A percentile compares a stretch with the other conserved stretches of the same genome.
These are phyloP conservation scores for Vanilla planifolia DNA, from an alignment of 106 monocot genomes.

Conservation along the genomic window DNA sequence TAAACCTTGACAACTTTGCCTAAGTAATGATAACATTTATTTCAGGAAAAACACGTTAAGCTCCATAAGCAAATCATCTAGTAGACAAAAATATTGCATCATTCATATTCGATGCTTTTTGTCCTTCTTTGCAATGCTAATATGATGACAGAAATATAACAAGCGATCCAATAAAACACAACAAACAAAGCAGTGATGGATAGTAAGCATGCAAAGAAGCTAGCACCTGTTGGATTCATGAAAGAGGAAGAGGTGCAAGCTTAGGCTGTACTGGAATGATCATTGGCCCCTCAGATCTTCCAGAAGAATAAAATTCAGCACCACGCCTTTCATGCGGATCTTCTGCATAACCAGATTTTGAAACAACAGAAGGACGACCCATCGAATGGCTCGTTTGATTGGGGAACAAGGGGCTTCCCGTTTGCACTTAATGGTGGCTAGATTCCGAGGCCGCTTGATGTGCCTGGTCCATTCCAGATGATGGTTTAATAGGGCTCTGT, in stretches of 20 bases:
- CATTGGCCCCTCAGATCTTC: conserved; percentile 21
- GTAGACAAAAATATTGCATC: too few relatives aligned
- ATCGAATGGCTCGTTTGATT: conserved; percentile 23
- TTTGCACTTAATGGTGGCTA: conserved; percentile 13
- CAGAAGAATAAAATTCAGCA: conserved; percentile 20
- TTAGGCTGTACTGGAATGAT: conserved; percentile 30
- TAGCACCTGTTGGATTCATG: conserved; percentile 21
- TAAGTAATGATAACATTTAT: too few relatives aligned
- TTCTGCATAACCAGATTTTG: conserved; percentile 18
- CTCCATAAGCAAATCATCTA: too few relatives aligned
- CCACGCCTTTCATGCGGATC: conserved; percentile 16
- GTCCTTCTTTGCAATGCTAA: too few relatives aligned
- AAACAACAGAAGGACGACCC: conserved; percentile 21
- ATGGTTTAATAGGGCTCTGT: conserved; percentile 12
- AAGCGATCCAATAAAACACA: too few relatives aligned
- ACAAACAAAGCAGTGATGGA: too few relatives aligned
- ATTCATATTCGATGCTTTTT: too few relatives aligned
- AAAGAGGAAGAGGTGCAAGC: conserved; percentile 39
- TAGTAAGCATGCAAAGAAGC: too few relatives aligned
- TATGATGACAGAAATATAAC: too few relatives aligned
- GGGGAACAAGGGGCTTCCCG: conserved; percentile 2
- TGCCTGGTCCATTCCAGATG: conserved; percentile 5
- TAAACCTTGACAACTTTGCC: too few relatives aligned
- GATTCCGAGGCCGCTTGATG: neutral
- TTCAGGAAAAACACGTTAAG: too few relatives aligned